Evolutionary conservation across 2,329 filamentous ascomycete genomes (phyloP), one percentile per base, ranked within the genome.

Genomic region (Aspergillus sp.): DNA sequence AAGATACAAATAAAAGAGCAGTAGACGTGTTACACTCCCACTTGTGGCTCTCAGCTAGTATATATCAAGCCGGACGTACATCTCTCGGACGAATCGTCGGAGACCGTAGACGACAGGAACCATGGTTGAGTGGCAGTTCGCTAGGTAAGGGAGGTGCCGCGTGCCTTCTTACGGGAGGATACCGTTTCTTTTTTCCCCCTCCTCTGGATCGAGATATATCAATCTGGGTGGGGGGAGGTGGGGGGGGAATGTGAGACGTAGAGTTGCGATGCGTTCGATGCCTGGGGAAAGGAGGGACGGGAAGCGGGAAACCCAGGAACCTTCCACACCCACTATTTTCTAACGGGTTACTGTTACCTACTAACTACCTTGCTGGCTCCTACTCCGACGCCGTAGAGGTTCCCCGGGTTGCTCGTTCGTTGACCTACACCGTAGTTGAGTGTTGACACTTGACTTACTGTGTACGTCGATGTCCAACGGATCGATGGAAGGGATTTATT

Each of bases 21-120:
- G 39, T 59, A 42, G 59, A 61, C 59, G 59, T 61, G 59, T 61
- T 59, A 55, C 45, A 53, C 54, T 57, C 45, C 24, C 39, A 61
- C 59, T 55, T 59, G 56, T 56, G 56, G 45, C 51, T 32, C 36
- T 3, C 14, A 18, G 6, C 14, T 56, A 29, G 54, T 56, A 56
- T 46, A 56, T 31, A 56, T 51, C 36, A 20, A 56, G 46, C 10
- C 16, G 14, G 29, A 14, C 32, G 20, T 50, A 50, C 54, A 32
- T 32, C 10, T 6, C n/a, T 18, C 18, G 45, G 45, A 47, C 45
- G 45, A 47, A 47, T 47, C 9, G 18, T 22, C 45, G 45, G 14
- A 14, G 36, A 36, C 12, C 11, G 32, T 36, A 14, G 36, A 36
- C 32, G 2, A 36, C 26, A 29, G 26, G 26, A 29, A 29, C 26